phyloP scores from a whole-genome alignment of 306 rosid genomes.

The Glycine tomentella region DNA sequence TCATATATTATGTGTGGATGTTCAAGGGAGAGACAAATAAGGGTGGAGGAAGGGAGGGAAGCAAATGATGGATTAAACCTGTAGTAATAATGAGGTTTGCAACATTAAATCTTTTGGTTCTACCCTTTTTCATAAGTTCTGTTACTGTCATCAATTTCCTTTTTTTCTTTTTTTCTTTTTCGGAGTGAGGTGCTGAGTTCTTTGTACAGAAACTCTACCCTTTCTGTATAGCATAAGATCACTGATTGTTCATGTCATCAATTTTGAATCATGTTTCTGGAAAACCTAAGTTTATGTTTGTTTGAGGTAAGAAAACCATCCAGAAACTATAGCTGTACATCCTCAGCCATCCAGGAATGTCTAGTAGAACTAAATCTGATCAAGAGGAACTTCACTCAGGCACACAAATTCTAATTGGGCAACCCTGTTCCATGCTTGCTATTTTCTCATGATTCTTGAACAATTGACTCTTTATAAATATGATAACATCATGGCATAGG shows the following conservation, averaged over 20 bases:
- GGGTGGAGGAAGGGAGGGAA: background rate
- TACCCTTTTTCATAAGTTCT: background rate
- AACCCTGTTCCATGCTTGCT: conserved; percentile 5
- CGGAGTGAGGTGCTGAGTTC: conserved; percentile 9
- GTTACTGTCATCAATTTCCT: background rate
- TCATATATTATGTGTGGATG: background rate
- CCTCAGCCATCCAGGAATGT: conserved; percentile 16
- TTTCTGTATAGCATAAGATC: conserved; percentile 7
- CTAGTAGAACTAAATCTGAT: conserved; percentile 23
- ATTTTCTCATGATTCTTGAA: conserved; percentile 16
- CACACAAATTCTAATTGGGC: background rate
- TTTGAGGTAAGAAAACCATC: conserved; percentile 10
- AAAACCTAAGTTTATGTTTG: conserved; percentile 18
- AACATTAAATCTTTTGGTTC: background rate
- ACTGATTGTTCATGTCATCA: conserved; percentile 18
- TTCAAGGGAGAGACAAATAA: background rate
- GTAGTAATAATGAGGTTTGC: conserved; percentile 22
- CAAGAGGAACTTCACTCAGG: background rate
- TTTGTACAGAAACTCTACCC: conserved; percentile 26
- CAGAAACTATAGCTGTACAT: conserved; percentile 2
- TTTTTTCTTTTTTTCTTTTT: conserved; percentile 19
- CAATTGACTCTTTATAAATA: background rate
- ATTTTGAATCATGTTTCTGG: conserved; percentile 21
- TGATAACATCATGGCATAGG: conserved; percentile 11
- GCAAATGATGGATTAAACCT: background rate